Base-by-base conservation (phyloP, 306 rosid genomes). In the Cucurbita argyrosperma region DNA sequence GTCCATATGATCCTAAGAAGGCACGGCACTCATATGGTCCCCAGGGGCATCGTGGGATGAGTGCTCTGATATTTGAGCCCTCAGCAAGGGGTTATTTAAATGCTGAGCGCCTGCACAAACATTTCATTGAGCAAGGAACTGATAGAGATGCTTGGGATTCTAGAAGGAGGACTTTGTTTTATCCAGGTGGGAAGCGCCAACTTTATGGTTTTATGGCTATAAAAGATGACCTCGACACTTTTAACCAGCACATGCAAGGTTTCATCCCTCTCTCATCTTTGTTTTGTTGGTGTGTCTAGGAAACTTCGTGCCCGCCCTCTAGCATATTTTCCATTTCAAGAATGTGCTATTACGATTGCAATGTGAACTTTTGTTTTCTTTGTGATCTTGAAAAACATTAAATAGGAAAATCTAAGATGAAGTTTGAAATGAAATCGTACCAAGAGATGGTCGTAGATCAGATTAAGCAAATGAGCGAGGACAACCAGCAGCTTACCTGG, bases 21-120 rank as follows among this genome's bases (percentile, higher is more conserved):
- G 92, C 96, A 1, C 82, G 90, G 2, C 97, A 92, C 75, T 78
- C 97, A 0, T 92, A 92, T 81, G 97, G 97, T 72, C 97, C 97
- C 4, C 88, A 85, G 14, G 97, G 96, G 75, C 97, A 92, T 78
- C 88, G 96, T 42, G 96, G 97, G 79, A 80, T 90, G 85, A 92
- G 97, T 80, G 74, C 90, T 71, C 69, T 92, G 76, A 85, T 92
- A 35, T 92, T 92, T 85, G 97, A 92, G 88, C 78, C 87, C 40
- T 86, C 97, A 2, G 96, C 92, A 5, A 73, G 83, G 47, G 97
- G 97, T 57, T 92, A 85, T 82, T 73, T 85, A 9, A 96, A 90
- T 83, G 96, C 97, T 13, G 96, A 90, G 72, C 96, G 89, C 45
- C 79, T 92, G 69, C 82, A 92, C 83, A 88, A 87, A 76, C 90